Evolutionary conservation across 768 basidiomycete species (phyloP), one percentile per base, ranked within the genome.

Genomic region (Lentinula detonsa): DNA sequence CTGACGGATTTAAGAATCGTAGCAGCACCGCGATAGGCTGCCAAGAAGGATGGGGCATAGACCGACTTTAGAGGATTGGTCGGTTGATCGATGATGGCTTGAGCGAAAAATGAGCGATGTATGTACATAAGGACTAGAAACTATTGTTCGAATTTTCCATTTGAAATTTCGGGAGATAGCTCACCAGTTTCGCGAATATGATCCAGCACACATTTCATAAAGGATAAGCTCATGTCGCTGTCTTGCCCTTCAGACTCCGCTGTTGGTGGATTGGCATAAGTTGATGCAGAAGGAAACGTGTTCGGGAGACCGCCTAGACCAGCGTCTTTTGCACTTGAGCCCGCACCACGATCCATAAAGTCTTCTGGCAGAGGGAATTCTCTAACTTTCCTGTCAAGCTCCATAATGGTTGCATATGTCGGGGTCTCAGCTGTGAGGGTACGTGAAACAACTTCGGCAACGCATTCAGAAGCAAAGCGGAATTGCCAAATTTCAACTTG

Each of bases 101-200:
- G 85, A 0, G 87, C 87, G 62, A 89, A 88, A 75, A 86, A 90
- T 61, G 79, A 79, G 28, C 86, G 79, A 65, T 87, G 86, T 35
- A 88, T 80, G 67, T 85, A 85, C 67, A 87, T 75, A 16, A 87
- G 73, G 21, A 84, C 85, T 86, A 55, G 0, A 11, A 7, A 18
- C 31, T 21, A 51, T 28, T 60, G 49, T 28, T 18, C 34, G 28
- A 15, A 18, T 39, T 34, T 13, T 21, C 13, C 45, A 21, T n/a
- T 3, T 11, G 4, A 23, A 42, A 18, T 49, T 28, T 15, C 6
- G 31, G 16, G 13, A 15, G 8, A 61, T 18, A 34, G 65, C 73
- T 2, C 50, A 80, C 80, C 72, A 0, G 79, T 79, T 67, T 83
- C 81, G 4, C 76, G 71, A 13, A 78, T 75, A 62, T 83, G 81